Percentiles rank a stretch among this genome's conserved stretches.
Evolutionary conservation across 495 filamentous ascomycete species (phyloP).

Genomic region (Opeltia flavorubescens): DNA sequence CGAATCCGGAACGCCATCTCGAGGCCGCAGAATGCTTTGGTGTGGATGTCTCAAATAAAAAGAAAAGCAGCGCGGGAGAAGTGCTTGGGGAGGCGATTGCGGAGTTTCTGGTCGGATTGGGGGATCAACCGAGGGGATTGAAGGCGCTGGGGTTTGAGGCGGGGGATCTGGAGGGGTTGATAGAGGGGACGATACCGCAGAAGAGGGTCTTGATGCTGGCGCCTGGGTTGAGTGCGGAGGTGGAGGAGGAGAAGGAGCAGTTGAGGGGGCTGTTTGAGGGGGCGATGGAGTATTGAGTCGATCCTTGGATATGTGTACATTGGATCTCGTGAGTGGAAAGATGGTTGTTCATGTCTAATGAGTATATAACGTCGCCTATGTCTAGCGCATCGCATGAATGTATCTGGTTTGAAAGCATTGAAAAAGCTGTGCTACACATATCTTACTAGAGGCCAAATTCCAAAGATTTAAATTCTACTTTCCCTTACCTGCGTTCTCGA

Average conservation of each 20-base stretch:
- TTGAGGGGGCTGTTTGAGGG: conserved; percentile 49
- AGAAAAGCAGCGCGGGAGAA: conserved; percentile 73
- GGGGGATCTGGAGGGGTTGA: conserved; percentile 61
- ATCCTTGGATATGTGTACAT: too few relatives aligned
- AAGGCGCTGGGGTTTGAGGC: conserved; percentile 66
- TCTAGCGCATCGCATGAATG: too few relatives aligned
- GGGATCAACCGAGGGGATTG: conserved; percentile 80
- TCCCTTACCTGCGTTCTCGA: too few relatives aligned
- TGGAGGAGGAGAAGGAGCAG: conserved; percentile 51
- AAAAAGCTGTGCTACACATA: too few relatives aligned
- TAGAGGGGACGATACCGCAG: conserved; percentile 92
- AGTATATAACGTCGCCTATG: too few relatives aligned
- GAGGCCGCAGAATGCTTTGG: conserved; percentile 83
- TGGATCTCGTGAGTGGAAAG: too few relatives aligned
- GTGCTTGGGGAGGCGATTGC: conserved; percentile 69
- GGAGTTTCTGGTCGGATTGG: conserved; percentile 65
- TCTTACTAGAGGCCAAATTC: too few relatives aligned
- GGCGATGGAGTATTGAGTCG: conserved; percentile 45
- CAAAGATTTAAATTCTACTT: too few relatives aligned
- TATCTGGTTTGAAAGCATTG: too few relatives aligned
- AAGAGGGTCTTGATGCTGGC: conserved; percentile 80
- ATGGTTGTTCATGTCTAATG: too few relatives aligned
- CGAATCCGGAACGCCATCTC: conserved; percentile 83
- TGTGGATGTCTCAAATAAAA: conserved; percentile 73
- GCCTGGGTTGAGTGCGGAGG: conserved; percentile 56